A percentile compares a stretch with the other conserved stretches of the same genome.
These are phyloP conservation scores for Agastache rugosa DNA, from an alignment of 257 asterid genomes.

Conservation along the genomic window DNA sequence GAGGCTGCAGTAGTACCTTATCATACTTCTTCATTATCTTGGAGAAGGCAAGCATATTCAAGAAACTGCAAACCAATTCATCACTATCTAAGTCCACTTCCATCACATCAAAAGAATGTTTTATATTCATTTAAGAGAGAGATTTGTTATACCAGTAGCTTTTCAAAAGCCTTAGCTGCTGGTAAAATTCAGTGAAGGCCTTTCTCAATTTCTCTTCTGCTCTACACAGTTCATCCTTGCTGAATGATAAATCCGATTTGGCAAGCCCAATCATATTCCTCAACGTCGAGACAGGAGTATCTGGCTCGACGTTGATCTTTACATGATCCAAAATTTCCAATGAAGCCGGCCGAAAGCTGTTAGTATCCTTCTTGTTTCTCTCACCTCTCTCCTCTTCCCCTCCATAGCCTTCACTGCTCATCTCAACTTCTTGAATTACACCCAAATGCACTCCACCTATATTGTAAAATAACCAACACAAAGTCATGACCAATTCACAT, in stretches of 20 bases:
- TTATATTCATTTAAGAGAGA: not conserved
- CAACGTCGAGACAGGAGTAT: slow-evolving; percentile 71
- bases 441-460: slow-evolving; percentile 48
- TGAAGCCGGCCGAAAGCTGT: slow-evolving; percentile 49
- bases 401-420: slow-evolving; percentile 44
- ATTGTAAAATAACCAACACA: not conserved
- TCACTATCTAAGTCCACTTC: slow-evolving; percentile 27
- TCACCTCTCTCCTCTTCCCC: slow-evolving; percentile 25
- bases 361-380: slow-evolving; percentile 3
- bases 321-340: slow-evolving; percentile 69
- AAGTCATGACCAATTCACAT: not conserved
- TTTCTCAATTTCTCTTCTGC: slow-evolving; percentile 64
- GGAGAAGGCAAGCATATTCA: slow-evolving; percentile 81
- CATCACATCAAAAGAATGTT: not conserved
- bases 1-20: slow-evolving; percentile 55
- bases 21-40: slow-evolving; percentile 93
- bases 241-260: slow-evolving; percentile 55
- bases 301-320: slow-evolving; percentile 67
- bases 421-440: slow-evolving; percentile 71
- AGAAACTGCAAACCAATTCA: slow-evolving; percentile 57
- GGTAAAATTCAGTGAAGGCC: slow-evolving; percentile 72
- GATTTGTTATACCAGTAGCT: slow-evolving; percentile 58
- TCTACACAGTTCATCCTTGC: slow-evolving; percentile 61
- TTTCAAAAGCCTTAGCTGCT: slow-evolving; percentile 69
- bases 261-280: slow-evolving; percentile 51